Percentiles rank a stretch among this genome's conserved stretches.
Evolutionary conservation across 2,329 filamentous ascomycete species (phyloP).

Genomic region (Aureobasidium sp.): DNA sequence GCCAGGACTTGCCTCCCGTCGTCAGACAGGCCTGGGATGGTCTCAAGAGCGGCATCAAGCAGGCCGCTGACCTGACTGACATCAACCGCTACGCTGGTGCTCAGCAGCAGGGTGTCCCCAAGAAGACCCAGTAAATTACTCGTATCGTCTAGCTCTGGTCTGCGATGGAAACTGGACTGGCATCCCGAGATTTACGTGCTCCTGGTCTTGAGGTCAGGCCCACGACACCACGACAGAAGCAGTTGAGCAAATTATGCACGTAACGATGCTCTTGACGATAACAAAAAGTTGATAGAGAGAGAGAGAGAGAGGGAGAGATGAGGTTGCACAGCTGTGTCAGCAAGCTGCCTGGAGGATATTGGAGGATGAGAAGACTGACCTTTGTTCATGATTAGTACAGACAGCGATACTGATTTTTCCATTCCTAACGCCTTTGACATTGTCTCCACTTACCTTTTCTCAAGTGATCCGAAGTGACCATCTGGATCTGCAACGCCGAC

Average conservation of each 20-base stretch:
- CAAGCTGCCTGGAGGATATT: conserved; percentile 2
- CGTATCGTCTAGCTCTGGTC: neutral
- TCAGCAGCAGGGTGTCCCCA: conserved; percentile 40
- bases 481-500: neutral
- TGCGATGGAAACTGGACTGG: neutral
- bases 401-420: conserved; percentile 9
- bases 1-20: conserved; percentile 75
- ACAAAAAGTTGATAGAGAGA: conserved; percentile 6
- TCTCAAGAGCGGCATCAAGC: conserved; percentile 62
- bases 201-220: neutral
- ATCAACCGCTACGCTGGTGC: conserved; percentile 58
- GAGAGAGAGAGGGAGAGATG: neutral
- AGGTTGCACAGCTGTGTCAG: neutral
- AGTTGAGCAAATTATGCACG: neutral
- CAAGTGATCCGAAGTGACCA: neutral
- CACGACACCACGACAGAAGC: neutral
- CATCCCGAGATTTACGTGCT: no score
- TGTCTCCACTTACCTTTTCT: neutral
- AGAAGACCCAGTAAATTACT: conserved; percentile 51
- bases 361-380: conserved; percentile 10
- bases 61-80: conserved; percentile 74
- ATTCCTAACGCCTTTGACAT: neutral
- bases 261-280: conserved; percentile 1
- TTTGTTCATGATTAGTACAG: conserved; percentile 8
- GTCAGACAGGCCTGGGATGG: conserved; percentile 72